Evolutionary conservation across 2,329 filamentous ascomycete species (phyloP).

Genomic region (Cadophora gregata): DNA sequence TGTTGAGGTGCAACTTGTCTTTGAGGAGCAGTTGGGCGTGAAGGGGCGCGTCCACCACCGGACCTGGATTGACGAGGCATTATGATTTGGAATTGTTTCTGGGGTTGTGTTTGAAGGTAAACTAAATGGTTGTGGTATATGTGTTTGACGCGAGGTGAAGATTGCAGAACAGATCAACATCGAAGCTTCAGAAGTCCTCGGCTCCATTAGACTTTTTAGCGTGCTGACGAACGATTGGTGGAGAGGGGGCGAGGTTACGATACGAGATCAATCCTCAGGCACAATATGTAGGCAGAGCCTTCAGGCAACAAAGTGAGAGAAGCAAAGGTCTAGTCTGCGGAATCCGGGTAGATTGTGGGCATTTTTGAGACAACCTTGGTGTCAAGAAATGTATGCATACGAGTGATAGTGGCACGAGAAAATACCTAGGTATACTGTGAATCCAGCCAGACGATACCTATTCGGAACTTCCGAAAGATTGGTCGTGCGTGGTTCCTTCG

Average conservation of each 20-base stretch:
- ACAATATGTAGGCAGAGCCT: not conserved
- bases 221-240: slow-evolving; percentile 30
- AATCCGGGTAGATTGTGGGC: not conserved
- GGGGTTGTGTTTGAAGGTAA: not conserved
- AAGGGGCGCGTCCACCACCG: slow-evolving; percentile 62
- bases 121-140: slow-evolving; percentile 7
- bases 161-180: slow-evolving; percentile 16
- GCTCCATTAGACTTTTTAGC: slow-evolving; percentile 24
- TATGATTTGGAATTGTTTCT: slow-evolving; percentile 44
- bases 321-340: not conserved
- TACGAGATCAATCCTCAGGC: not conserved
- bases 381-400: not conserved
- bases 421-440: not conserved
- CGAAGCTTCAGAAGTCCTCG: slow-evolving; percentile 23
- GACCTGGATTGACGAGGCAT: slow-evolving; percentile 83
- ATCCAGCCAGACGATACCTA: not conserved
- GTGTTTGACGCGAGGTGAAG: slow-evolving; percentile 12
- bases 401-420: not conserved
- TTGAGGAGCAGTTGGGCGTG: slow-evolving; percentile 69
- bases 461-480: not conserved
- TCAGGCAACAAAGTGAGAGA: not conserved
- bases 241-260: slow-evolving; percentile 24
- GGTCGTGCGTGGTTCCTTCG: not conserved
- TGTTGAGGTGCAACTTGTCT: slow-evolving; percentile 65
- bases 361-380: not conserved